Conservation (phyloP, 2,329 filamentous ascomycete genomes). For the Immersiporthe knoxdaviesiana region DNA sequence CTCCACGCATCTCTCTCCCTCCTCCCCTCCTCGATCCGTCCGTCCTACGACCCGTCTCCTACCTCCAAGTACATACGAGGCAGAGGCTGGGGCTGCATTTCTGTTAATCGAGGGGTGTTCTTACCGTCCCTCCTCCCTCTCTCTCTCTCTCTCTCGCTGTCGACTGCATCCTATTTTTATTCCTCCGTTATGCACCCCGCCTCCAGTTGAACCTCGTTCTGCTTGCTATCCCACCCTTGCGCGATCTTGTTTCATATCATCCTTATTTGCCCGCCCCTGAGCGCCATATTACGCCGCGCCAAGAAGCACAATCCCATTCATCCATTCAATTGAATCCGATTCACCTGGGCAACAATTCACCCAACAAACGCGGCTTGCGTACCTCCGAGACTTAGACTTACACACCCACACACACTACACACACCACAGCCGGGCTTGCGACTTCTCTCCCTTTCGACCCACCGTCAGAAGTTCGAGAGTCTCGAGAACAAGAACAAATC, state of each 20-base stretch:
- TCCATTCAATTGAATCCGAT: neutral
- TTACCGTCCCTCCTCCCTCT: neutral
- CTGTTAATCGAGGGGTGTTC: neutral
- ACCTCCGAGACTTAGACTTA: neutral
- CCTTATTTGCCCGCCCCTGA: slow-evolving; percentile 4
- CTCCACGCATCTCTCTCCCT: neutral
- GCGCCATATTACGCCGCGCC: slow-evolving; percentile 13
- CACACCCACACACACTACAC: too few relatives aligned
- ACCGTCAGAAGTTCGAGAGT: neutral
- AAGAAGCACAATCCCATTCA: neutral
- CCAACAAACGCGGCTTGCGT: neutral
- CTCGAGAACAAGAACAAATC: neutral
- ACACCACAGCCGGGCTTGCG: neutral
- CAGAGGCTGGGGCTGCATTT: neutral
- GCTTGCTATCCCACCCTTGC: slow-evolving; percentile 8
- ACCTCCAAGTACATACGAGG: neutral
- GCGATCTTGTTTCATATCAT: slow-evolving; percentile 10
- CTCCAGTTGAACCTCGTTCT: neutral
- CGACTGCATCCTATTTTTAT: slow-evolving; percentile 4
- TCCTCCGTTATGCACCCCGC: neutral
- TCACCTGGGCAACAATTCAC: too few relatives aligned
- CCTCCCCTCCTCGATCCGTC: neutral
- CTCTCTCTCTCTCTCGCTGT: neutral
- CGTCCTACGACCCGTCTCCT: neutral
- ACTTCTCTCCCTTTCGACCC: neutral